These are phyloP conservation scores for Globisporangium uncinulatum DNA, from an alignment of 352 stramenopile genomes.

Conservation along the genomic window DNA sequence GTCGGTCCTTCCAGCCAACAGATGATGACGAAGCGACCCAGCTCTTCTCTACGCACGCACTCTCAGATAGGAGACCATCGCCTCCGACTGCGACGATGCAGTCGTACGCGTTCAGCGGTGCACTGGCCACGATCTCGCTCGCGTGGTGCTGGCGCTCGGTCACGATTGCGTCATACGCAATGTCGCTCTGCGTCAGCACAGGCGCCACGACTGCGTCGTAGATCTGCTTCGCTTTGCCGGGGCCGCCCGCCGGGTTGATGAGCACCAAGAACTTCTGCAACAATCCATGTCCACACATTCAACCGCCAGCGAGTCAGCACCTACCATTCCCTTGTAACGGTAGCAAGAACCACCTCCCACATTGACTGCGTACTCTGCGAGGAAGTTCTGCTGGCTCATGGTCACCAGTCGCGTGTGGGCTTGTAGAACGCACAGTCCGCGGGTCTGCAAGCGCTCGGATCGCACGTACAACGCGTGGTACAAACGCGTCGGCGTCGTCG, in stretches of 20 bases:
- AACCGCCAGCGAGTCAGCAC: background rate
- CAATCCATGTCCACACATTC: constrained; percentile 27
- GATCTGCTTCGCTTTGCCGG: constrained; percentile 40
- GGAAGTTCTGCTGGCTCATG: background rate
- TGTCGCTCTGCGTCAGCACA: constrained; percentile 47
- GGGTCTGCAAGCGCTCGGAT: constrained; percentile 43
- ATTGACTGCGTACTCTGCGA: constrained; percentile 18
- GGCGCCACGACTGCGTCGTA: constrained; percentile 46
- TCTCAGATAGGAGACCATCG: constrained; percentile 65
- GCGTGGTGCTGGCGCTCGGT: constrained; percentile 52
- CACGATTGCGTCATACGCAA: constrained; percentile 47
- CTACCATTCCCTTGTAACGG: background rate
- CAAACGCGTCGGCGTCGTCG: constrained; percentile 21
- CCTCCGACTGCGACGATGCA: constrained; percentile 63
- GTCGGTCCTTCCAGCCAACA: constrained; percentile 1
- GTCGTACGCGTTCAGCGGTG: constrained; percentile 51
- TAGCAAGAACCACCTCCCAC: background rate
- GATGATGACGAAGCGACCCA: background rate
- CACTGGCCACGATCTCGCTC: constrained; percentile 33
- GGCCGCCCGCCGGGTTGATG: constrained; percentile 61
- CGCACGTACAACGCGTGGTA: constrained; percentile 28
- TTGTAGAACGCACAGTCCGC: background rate
- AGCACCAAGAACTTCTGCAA: constrained; percentile 26
- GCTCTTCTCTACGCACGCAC: too few species aligned
- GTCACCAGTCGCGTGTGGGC: background rate